Conservation (phyloP, 2,329 filamentous ascomycete genomes). For the Gremmenia infestans region DNA sequence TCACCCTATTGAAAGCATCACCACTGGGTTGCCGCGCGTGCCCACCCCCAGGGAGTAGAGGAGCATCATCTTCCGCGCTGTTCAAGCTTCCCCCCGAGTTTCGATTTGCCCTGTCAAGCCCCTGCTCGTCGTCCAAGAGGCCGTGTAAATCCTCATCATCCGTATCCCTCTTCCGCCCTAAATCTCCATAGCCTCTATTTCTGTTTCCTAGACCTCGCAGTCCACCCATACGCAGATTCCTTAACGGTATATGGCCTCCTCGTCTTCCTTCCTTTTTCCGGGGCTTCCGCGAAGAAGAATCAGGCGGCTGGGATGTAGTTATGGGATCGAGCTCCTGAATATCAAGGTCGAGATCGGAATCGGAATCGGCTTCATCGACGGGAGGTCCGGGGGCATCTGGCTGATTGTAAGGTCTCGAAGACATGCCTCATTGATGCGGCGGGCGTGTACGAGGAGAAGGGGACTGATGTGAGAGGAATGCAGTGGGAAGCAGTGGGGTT, state of each 20-base stretch:
- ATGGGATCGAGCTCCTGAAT: constrained; percentile 72
- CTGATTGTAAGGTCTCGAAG: constrained; percentile 31
- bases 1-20: constrained; percentile 39
- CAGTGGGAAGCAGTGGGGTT: background rate
- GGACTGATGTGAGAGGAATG: background rate
- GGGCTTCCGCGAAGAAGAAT: constrained; percentile 26
- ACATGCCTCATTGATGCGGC: constrained; percentile 35
- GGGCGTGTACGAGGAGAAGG: background rate
- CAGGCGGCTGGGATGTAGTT: constrained; percentile 23
- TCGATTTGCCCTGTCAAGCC: constrained; percentile 41
- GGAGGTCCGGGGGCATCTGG: constrained; percentile 52
- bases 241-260: constrained; percentile 56
- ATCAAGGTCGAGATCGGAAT: constrained; percentile 72
- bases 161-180: constrained; percentile 51
- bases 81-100: constrained; percentile 56
- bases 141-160: constrained; percentile 62
- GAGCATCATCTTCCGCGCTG: constrained; percentile 62
- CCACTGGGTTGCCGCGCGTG: constrained; percentile 31
- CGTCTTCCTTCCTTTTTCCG: constrained; percentile 28
- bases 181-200: constrained; percentile 52
- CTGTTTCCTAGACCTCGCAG: constrained; percentile 50
- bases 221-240: constrained; percentile 63
- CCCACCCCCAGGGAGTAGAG: constrained; percentile 52
- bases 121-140: constrained; percentile 60
- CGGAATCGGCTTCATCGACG: constrained; percentile 55